Percentiles rank a stretch among this genome's conserved stretches.
Evolutionary conservation across 345 rosid species (phyloP).

Genomic region (Raphanus raphanistrum): DNA sequence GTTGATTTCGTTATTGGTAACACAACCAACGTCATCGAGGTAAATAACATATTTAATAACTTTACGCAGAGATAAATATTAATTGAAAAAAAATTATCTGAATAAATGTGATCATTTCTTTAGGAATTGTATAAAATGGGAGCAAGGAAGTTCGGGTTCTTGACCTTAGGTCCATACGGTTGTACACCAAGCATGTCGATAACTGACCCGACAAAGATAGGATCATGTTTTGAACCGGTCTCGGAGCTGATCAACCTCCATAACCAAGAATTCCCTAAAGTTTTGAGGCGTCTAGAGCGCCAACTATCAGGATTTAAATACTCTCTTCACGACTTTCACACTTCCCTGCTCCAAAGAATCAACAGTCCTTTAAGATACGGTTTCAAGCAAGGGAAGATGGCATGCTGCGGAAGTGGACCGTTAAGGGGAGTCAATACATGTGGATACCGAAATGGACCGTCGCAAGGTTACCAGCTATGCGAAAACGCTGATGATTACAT

Average conservation of each 20-base stretch:
- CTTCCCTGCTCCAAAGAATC: slow-evolving; percentile 46
- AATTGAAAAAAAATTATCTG: background rate
- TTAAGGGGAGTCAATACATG: slow-evolving; percentile 66
- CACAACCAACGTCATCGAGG: slow-evolving; percentile 48
- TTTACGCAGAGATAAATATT: background rate
- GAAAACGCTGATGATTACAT: slow-evolving; percentile 39
- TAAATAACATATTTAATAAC: background rate
- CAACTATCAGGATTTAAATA: slow-evolving; percentile 58
- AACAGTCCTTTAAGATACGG: slow-evolving; percentile 55
- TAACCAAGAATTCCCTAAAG: slow-evolving; percentile 52
- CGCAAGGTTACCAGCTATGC: slow-evolving; percentile 26
- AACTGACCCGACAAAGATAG: slow-evolving; percentile 35
- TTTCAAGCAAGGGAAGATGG: slow-evolving; percentile 55
- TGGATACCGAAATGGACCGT: slow-evolving; percentile 32
- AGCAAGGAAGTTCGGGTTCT: slow-evolving; percentile 69
- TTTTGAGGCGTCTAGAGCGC: slow-evolving; percentile 42
- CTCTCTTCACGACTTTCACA: slow-evolving; percentile 55
- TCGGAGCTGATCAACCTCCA: slow-evolving; percentile 49
- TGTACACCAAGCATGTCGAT: slow-evolving; percentile 58
- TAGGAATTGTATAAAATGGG: slow-evolving; percentile 68
- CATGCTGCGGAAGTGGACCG: slow-evolving; percentile 71
- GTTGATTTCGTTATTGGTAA: slow-evolving; percentile 55
- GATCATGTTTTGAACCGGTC: slow-evolving; percentile 52
- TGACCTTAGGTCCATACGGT: slow-evolving; percentile 55
- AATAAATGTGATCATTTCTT: background rate